Evolutionary conservation across 2,329 filamentous ascomycete genomes (phyloP).

Genomic region (Coniochaeta sp.): DNA sequence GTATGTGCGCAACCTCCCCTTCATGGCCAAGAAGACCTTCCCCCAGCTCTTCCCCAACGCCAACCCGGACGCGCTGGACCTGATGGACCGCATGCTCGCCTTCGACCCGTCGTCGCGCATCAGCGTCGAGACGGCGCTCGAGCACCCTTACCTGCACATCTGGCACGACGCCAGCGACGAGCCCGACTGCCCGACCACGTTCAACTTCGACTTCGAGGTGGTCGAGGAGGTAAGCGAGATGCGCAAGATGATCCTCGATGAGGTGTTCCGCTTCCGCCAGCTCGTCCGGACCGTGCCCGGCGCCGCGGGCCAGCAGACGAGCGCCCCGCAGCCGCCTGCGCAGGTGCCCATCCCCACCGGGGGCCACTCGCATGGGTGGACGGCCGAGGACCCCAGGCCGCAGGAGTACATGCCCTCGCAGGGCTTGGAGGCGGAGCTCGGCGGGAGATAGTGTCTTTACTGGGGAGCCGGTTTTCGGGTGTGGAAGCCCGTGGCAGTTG

Average conservation of each 20-base stretch:
- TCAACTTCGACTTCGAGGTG: conserved; percentile 98
- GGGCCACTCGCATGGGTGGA: conserved; percentile 42
- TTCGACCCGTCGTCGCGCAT: conserved; percentile 94
- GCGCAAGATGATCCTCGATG: conserved; percentile 95
- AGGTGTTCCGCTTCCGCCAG: conserved; percentile 80
- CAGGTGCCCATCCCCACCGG: conserved; percentile 47
- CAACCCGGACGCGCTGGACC: conserved; percentile 90
- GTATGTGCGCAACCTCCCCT: conserved; percentile 93
- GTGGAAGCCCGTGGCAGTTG: background rate
- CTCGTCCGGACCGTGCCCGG: conserved; percentile 45
- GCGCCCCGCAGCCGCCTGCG: conserved; percentile 25
- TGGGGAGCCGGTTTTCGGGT: background rate
- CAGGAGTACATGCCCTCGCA: conserved; percentile 48
- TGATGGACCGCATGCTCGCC: conserved; percentile 93
- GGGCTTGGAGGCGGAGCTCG: conserved; percentile 53
- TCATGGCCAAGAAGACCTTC: conserved; percentile 92
- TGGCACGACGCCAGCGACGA: conserved; percentile 98
- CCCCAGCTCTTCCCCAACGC: conserved; percentile 83
- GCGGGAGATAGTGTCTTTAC: conserved; percentile 24
- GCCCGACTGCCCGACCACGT: conserved; percentile 84
- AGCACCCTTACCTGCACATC: conserved; percentile 94
- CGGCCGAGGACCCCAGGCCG: conserved; percentile 51
- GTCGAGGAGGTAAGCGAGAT: conserved; percentile 91
- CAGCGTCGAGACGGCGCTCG: conserved; percentile 87
- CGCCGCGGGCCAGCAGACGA: conserved; percentile 13